A percentile compares a stretch with the other conserved stretches of the same genome.
Evolutionary conservation across 78 protist species (phyloP).

Genomic region (Trichosphaerium sp.): DNA sequence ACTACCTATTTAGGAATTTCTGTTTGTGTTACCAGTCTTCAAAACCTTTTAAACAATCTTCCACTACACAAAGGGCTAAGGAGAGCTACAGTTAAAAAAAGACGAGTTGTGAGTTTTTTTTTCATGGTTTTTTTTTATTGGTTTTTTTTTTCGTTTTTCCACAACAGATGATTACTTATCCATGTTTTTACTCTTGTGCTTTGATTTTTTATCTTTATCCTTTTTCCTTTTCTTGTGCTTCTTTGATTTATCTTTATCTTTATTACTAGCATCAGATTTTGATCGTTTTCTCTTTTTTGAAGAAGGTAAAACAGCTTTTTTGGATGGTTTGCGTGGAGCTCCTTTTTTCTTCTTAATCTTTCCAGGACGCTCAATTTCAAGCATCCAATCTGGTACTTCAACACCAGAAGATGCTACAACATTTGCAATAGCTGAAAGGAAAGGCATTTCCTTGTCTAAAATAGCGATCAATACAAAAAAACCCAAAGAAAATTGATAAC

Average conservation of each 20-base stretch:
- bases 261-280: neutral
- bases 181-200: neutral
- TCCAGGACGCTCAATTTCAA: constrained; percentile 10
- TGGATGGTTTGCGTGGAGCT: neutral
- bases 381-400: constrained; percentile 79
- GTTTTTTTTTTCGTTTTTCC: constrained; percentile 14
- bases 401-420: constrained; percentile 65
- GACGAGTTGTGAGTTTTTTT: too few species aligned
- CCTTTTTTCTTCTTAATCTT: neutral
- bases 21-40: too few species aligned
- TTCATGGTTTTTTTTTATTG: too few species aligned
- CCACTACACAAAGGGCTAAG: too few species aligned
- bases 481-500: too few species aligned
- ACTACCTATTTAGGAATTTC: too few species aligned
- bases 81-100: too few species aligned
- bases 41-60: too few species aligned
- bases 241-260: constrained; percentile 1
- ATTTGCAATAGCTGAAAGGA: constrained; percentile 56
- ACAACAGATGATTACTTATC: neutral
- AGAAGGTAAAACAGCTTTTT: constrained; percentile 19
- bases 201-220: neutral
- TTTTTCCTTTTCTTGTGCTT: neutral
- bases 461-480: neutral
- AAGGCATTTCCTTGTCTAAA: constrained; percentile 8
- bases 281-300: constrained; percentile 5